Conservation (phyloP, 345 rosid species). For the Hevea brasiliensis region DNA sequence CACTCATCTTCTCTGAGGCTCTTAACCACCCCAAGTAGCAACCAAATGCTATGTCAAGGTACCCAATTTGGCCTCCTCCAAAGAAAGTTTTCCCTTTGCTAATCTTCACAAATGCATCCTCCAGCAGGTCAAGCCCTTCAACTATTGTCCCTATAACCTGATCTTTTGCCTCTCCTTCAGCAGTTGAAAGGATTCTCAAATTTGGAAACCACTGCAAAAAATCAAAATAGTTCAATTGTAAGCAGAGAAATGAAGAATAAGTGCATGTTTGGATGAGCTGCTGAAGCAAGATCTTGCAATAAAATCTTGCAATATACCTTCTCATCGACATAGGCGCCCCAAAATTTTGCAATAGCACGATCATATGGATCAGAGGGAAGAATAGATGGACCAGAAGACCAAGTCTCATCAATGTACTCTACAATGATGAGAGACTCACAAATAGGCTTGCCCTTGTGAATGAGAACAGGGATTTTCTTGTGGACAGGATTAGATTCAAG, state of each 20-base stretch:
- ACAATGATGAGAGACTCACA: conserved; percentile 73
- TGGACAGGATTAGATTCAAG: conserved; percentile 69
- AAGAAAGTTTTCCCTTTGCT: conserved; percentile 72
- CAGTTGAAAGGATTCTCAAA: conserved; percentile 23
- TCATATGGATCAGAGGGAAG: conserved; percentile 68
- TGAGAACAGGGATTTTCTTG: conserved; percentile 77
- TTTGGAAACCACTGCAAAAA: conserved; percentile 62
- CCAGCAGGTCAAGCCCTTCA: conserved; percentile 45
- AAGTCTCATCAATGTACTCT: conserved; percentile 62
- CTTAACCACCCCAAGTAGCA: conserved; percentile 53
- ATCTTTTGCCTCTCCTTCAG: conserved; percentile 38
- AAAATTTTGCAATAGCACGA: conserved; percentile 67
- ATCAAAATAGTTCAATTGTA: no score
- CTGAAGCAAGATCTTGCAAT: no score
- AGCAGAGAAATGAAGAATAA: no score
- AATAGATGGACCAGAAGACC: conserved; percentile 62
- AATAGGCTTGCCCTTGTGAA: conserved; percentile 55
- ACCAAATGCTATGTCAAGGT: conserved; percentile 66
- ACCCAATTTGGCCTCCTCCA: conserved; percentile 65
- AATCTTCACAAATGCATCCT: conserved; percentile 44
- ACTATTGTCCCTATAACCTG: conserved; percentile 28
- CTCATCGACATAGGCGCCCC: conserved; percentile 70
- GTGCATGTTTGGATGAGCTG: no score
- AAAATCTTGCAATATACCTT: conserved; percentile 46
- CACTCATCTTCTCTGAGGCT: conserved; percentile 39